These are phyloP conservation scores for Cyclotella choctawhatcheeana DNA, from an alignment of 108 stramenopile genomes.

Conservation along the genomic window DNA sequence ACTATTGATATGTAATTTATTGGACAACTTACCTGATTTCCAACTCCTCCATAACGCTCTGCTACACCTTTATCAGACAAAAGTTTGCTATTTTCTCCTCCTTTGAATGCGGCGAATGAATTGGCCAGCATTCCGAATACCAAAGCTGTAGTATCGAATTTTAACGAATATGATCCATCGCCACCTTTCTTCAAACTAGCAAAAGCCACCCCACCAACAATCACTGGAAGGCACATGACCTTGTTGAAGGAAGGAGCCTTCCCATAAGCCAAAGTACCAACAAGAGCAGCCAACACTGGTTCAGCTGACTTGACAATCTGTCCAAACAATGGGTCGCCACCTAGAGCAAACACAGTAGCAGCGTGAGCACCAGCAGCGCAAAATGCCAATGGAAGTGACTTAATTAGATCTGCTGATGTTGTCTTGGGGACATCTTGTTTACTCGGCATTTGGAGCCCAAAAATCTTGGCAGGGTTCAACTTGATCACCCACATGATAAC, in stretches of 20 bases:
- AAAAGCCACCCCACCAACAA: slow-evolving; percentile 63
- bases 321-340: slow-evolving; percentile 62
- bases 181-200: slow-evolving; percentile 59
- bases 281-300: slow-evolving; percentile 56
- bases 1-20: not conserved
- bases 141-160: slow-evolving; percentile 59
- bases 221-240: slow-evolving; percentile 57
- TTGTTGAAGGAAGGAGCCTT: slow-evolving; percentile 58
- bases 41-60: slow-evolving; percentile 60
- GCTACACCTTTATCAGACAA: slow-evolving; percentile 55
- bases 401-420: slow-evolving; percentile 45
- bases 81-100: slow-evolving; percentile 59
- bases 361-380: slow-evolving; percentile 61
- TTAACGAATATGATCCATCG: slow-evolving; percentile 54
- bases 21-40: slow-evolving; percentile 52
- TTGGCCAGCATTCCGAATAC: slow-evolving; percentile 64
- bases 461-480: slow-evolving; percentile 52
- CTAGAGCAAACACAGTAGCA: slow-evolving; percentile 59
- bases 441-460: slow-evolving; percentile 48
- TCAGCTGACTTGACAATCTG: slow-evolving; percentile 67
- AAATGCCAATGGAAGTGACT: slow-evolving; percentile 55
- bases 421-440: slow-evolving; percentile 48
- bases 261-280: slow-evolving; percentile 55
- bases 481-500: slow-evolving; percentile 52
- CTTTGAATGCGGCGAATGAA: slow-evolving; percentile 63